Percentiles rank a stretch among this genome's conserved stretches.
Conservation (phyloP, 2,329 filamentous ascomycete genomes). For the Boeremia lycopersici region DNA sequence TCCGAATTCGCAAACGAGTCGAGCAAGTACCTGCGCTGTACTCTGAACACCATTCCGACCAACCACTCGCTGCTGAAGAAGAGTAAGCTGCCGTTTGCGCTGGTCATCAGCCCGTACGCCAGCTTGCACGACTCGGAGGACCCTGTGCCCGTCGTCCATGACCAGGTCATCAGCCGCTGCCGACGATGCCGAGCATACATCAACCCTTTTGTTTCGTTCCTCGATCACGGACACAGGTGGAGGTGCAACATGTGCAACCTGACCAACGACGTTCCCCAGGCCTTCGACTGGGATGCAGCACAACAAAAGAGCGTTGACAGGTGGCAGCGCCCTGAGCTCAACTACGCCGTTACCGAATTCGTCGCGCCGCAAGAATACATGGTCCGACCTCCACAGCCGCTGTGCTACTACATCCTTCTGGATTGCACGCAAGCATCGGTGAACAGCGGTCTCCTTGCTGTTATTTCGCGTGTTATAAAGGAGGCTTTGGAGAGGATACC, state of each 20-base stretch:
- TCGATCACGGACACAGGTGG: constrained; percentile 97
- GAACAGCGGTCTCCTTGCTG: constrained; percentile 82
- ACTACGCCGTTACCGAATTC: constrained; percentile 96
- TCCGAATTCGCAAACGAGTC: constrained; percentile 91
- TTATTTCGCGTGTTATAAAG: constrained; percentile 88
- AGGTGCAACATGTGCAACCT: constrained; percentile 99
- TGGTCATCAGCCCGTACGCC: constrained; percentile 95
- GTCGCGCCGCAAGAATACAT: constrained; percentile 99
- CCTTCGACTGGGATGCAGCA: constrained; percentile 96
- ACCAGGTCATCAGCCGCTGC: constrained; percentile 97
- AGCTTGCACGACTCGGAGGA: constrained; percentile 93
- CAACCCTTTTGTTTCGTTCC: constrained; percentile 62
- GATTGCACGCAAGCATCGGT: constrained; percentile 66
- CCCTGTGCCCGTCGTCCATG: constrained; percentile 86
- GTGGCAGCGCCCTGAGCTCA: constrained; percentile 90
- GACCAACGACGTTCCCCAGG: constrained; percentile 98
- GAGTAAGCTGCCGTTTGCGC: constrained; percentile 88
- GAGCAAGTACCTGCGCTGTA: constrained; percentile 92
- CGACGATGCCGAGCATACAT: constrained; percentile 88
- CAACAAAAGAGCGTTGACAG: constrained; percentile 86
- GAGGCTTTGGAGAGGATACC: constrained; percentile 96
- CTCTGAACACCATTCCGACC: constrained; percentile 90
- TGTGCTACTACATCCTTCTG: constrained; percentile 38
- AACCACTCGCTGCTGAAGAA: constrained; percentile 94
- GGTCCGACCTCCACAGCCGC: constrained; percentile 93